Conservation (phyloP, 768 basidiomycete species). For the Pisolithus sp. region DNA sequence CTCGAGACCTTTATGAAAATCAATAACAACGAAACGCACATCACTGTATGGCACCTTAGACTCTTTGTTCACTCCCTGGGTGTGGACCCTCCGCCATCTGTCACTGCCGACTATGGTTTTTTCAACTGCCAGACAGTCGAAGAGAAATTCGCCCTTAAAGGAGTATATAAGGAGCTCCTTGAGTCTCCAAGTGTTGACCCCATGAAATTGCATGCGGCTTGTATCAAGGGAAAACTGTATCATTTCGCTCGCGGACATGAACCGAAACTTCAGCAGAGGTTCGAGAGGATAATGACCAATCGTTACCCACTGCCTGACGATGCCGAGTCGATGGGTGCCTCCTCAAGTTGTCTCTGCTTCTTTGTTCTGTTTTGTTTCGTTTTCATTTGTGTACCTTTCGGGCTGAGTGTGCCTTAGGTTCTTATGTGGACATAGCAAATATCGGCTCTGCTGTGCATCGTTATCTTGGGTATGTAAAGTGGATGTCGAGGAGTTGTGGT, state of each 20-base stretch:
- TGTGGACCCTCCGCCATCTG: conserved; percentile 5
- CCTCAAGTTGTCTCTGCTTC: too few species aligned
- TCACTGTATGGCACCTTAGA: conserved; percentile 34
- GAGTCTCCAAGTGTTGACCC: conserved; percentile 17
- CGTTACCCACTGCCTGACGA: conserved; percentile 11
- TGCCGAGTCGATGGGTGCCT: too few species aligned
- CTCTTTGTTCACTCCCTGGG: conserved; percentile 15
- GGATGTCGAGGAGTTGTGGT: too few species aligned
- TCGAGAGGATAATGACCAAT: conserved; percentile 25
- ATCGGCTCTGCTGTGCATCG: too few species aligned
- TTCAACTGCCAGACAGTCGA: conserved; percentile 23
- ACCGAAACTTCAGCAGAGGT: conserved; percentile 13
- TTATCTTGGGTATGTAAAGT: too few species aligned
- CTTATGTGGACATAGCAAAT: too few species aligned
- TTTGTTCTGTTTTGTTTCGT: too few species aligned
- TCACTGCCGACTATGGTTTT: conserved; percentile 31
- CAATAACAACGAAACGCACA: conserved; percentile 5
- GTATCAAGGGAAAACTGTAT: conserved; percentile 26
- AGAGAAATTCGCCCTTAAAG: conserved; percentile 23
- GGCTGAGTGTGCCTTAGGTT: too few species aligned
- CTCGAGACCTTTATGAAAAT: conserved; percentile 22
- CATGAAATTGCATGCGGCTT: conserved; percentile 30
- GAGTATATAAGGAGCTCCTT: conserved; percentile 27
- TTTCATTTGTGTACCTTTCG: too few species aligned
- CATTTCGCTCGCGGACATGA: conserved; percentile 17